Base-by-base conservation (phyloP, 768 basidiomycete genomes). In the Auriscalpium microsporum region DNA sequence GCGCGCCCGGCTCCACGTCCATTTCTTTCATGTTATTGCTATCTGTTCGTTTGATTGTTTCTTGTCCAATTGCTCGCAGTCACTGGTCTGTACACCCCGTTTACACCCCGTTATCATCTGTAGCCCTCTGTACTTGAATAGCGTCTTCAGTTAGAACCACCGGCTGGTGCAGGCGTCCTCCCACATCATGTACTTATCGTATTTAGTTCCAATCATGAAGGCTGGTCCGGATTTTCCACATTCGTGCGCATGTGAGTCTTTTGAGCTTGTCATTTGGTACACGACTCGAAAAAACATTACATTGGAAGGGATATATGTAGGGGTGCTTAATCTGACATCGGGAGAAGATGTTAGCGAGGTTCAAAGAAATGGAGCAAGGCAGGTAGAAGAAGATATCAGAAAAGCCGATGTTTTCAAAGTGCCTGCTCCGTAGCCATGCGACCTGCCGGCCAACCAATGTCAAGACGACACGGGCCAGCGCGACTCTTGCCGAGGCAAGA, bases 361-460 rank as follows among this genome's bases (percentile, higher is more conserved):
- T 28, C 4, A 28, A 2, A 28, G 2, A 28, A 28, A 28, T 28
- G 28, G 5, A 28, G 28, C 5, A 28, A 28, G 28, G 28, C 28
- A 28, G 28, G 28, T 28, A 4, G 4, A 28, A 7, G 2, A 17
- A 4, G 36, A 44, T 50, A 57, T 62, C 61, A 62, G 61, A 62
- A 33, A 62, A 60, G 58, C 60, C 61, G 14, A 33, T 55, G 42
- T 60, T 62, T 62, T 62, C 61, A 50, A 56, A 50, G 47, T 46
- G 48, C 55, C 42, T 51, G 51, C 48, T 54, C 54, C 23, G 48
- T 34, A 36, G 34, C 37, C 21, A 34, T 50, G 19, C 47, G 34
- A n/a, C 45, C 49, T 10, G 45, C 58, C 58, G 34, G 33, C 59
- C 56, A 47, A 40, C 51, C 36, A 14, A 34, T 36, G n/a, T 51